Base-by-base conservation (phyloP, 164 flowering plant species). In the Aristolochia contorta region DNA sequence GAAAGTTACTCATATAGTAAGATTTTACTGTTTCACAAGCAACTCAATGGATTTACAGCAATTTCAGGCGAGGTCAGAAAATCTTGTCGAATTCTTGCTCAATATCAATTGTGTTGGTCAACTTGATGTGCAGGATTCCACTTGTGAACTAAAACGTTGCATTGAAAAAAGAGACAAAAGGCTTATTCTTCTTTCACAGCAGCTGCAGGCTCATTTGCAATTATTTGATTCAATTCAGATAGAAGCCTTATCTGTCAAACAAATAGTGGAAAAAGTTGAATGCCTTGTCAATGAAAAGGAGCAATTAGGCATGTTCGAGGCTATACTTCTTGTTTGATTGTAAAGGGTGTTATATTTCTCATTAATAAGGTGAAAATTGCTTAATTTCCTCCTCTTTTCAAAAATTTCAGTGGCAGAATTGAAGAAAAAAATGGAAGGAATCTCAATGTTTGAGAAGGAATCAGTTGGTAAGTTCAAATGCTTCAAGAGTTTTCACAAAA, bases 131-230 rank as follows among this genome's bases (percentile, higher is more conserved):
- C 56, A 53, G 56, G 56, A 53, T 53, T 53, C 56, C 30, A 53
- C 56, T 22, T 53, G 56, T 52, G 55, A 52, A 21, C 55, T 52
- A 18, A 53, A 23, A 23, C 32, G 27, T 53, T 53, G 23, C 14
- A 23, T 53, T 53, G 56, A 53, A 23, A 23, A 14, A 20, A 53
- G 9, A 23, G 56, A 53, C 27, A 53, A 27, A 23, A 53, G 27
- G 30, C 56, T 22, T 22, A 15, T 16, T 53, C 30, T 23, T 22
- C 56, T 53, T 23, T 53, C 56, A 23, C 30, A 23, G 56, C 16
- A 22, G 56, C 13, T 53, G 56, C 56, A 53, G 27, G 32, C 30
- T n/a, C 56, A 53, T 53, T 5, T 22, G 16, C 23, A 22, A 22
- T 53, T 53, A 53, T 53, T 53, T 53, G 56, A 27, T 22, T 23